Evolutionary conservation across 345 rosid species (phyloP).

Genomic region (Dipteronia sinensis): DNA sequence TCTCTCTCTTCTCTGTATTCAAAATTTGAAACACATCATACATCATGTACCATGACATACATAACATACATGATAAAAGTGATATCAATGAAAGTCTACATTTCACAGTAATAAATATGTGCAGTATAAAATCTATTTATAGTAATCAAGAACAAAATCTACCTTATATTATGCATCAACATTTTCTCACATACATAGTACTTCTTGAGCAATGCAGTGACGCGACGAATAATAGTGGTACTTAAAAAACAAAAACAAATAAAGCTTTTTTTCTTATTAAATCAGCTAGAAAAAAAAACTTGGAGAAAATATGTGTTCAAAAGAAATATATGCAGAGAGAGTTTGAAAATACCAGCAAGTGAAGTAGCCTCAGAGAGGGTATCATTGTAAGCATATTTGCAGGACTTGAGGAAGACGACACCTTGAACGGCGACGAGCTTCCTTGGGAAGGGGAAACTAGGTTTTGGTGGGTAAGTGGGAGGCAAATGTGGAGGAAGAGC

Average conservation of each 20-base stretch:
- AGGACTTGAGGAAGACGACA: constrained; percentile 80
- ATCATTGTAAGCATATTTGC: constrained; percentile 62
- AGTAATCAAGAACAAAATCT: too few species aligned
- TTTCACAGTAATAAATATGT: too few species aligned
- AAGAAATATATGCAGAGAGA: background rate
- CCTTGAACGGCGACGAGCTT: constrained; percentile 75
- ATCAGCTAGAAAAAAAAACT: too few species aligned
- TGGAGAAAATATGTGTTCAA: too few species aligned
- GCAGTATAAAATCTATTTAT: too few species aligned
- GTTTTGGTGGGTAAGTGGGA: constrained; percentile 37
- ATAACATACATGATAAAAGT: too few species aligned
- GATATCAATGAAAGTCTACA: too few species aligned
- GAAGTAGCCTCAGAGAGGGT: constrained; percentile 73
- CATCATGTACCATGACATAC: too few species aligned
- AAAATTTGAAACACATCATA: too few species aligned
- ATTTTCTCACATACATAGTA: too few species aligned
- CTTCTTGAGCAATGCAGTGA: too few species aligned
- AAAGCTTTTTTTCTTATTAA: constrained; percentile 4
- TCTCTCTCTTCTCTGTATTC: background rate
- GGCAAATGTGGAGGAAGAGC: constrained; percentile 27
- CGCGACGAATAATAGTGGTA: background rate
- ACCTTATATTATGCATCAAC: too few species aligned
- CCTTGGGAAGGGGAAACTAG: constrained; percentile 38
- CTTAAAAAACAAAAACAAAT: background rate
- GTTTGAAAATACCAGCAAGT: constrained; percentile 44